Percentiles rank a stretch among this genome's conserved stretches.
Conservation (phyloP, 352 stramenopile species). For the Hyaloperonospora brassicae region DNA sequence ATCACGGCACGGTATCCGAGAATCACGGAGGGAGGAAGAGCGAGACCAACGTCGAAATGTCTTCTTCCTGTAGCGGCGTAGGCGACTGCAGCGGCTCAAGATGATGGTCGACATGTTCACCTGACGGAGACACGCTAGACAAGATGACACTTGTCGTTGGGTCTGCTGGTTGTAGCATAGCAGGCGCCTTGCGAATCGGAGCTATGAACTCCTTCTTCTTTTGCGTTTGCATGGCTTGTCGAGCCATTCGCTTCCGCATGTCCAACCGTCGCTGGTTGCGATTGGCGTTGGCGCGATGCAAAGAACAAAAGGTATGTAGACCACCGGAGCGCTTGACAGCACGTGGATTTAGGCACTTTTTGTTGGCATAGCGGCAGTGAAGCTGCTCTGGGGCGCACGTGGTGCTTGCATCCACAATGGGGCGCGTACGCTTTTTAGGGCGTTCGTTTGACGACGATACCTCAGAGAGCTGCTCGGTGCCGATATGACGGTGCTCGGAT, state of each 20-base stretch:
- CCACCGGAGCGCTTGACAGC: slow-evolving; percentile 46
- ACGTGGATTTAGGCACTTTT: slow-evolving; percentile 45
- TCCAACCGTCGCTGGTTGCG: slow-evolving; percentile 62
- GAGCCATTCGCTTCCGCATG: slow-evolving; percentile 39
- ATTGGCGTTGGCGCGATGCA: slow-evolving; percentile 57
- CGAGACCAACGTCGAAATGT: slow-evolving; percentile 33
- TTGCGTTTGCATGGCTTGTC: slow-evolving; percentile 20
- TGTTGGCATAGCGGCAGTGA: slow-evolving; percentile 58
- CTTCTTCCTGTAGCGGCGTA: slow-evolving; percentile 33
- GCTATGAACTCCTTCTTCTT: neutral
- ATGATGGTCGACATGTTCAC: slow-evolving; percentile 5
- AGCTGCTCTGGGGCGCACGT: slow-evolving; percentile 34
- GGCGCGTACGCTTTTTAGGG: slow-evolving; percentile 20
- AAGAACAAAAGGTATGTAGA: slow-evolving; percentile 56
- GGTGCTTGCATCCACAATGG: slow-evolving; percentile 23
- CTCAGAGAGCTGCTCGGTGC: slow-evolving; percentile 3
- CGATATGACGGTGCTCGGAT: slow-evolving; percentile 10
- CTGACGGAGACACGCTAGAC: slow-evolving; percentile 1
- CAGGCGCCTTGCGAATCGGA: slow-evolving; percentile 6
- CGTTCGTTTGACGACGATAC: slow-evolving; percentile 1
- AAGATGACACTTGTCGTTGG: slow-evolving; percentile 2
- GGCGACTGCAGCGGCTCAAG: slow-evolving; percentile 35
- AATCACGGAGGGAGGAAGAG: slow-evolving; percentile 21
- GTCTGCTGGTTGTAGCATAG: neutral
- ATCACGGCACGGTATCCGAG: neutral